Conservation (phyloP, 2,329 filamentous ascomycete species). For the Acephala macrosclerotiorum region DNA sequence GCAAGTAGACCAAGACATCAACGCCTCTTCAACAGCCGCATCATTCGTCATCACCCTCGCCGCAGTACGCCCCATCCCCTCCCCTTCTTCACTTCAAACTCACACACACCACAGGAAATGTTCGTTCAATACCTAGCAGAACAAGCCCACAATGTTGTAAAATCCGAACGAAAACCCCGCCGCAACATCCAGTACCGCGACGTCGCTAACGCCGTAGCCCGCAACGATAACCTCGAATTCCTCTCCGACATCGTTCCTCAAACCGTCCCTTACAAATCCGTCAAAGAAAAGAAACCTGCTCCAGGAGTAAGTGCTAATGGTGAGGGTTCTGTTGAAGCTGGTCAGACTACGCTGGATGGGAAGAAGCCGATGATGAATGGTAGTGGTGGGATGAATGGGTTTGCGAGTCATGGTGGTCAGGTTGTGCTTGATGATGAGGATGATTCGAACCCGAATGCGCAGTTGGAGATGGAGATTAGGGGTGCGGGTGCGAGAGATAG, state of each 20-base stretch:
- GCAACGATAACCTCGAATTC: constrained; percentile 94
- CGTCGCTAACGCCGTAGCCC: constrained; percentile 84
- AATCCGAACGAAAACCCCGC: constrained; percentile 88
- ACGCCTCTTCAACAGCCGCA: constrained; percentile 89
- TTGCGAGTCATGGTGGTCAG: neutral
- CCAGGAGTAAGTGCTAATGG: constrained; percentile 47
- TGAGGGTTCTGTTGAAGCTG: constrained; percentile 38
- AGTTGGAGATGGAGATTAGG: constrained; percentile 43
- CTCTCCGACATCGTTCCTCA: constrained; percentile 89
- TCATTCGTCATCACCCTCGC: constrained; percentile 93
- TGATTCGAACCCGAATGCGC: constrained; percentile 42
- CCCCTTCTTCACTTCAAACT: constrained; percentile 5
- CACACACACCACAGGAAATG: constrained; percentile 71
- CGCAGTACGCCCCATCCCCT: constrained; percentile 63
- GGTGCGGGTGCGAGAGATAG: constrained; percentile 30
- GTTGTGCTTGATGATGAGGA: constrained; percentile 28
- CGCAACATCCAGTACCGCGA: constrained; percentile 97
- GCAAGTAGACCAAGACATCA: constrained; percentile 83
- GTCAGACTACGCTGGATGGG: constrained; percentile 44
- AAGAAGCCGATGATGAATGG: constrained; percentile 32
- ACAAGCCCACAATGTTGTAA: constrained; percentile 86
- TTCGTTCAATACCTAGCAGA: constrained; percentile 92
- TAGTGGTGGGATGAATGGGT: constrained; percentile 22
- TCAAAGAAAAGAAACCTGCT: constrained; percentile 70
- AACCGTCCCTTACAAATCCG: constrained; percentile 80